Conservation (phyloP, 2,329 filamentous ascomycete genomes). For the Camptophora hylomeconis region DNA sequence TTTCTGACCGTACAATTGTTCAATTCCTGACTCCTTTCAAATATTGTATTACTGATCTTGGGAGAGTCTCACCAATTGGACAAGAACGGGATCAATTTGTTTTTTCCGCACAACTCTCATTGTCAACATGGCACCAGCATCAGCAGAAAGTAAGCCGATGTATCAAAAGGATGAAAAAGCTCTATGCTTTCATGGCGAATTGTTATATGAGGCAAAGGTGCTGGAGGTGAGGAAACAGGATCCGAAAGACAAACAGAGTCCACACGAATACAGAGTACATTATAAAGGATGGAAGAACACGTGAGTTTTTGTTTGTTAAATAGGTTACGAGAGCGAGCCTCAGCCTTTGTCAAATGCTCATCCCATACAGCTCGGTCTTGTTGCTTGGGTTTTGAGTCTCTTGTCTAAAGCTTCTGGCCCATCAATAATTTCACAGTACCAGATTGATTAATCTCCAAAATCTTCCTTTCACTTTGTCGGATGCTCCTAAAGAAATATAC, state of each 20-base stretch:
- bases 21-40: no score
- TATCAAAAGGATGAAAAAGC: constrained; percentile 75
- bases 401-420: no score
- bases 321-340: no score
- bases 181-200: constrained; percentile 91
- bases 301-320: constrained; percentile 31
- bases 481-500: constrained; percentile 1
- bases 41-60: no score
- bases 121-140: constrained; percentile 47
- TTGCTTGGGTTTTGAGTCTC: constrained; percentile 2
- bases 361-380: no score
- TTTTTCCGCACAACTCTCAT: constrained; percentile 11
- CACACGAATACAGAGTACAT: constrained; percentile 82
- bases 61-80: no score
- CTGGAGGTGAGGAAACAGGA: constrained; percentile 59
- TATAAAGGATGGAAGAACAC: constrained; percentile 99
- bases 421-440: no score
- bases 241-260: constrained; percentile 53
- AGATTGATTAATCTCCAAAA: constrained; percentile 1
- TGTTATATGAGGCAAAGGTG: constrained; percentile 95
- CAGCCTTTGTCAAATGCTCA: no score
- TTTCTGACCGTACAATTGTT: no score
- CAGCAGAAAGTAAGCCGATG: constrained; percentile 30
- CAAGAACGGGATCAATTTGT: constrained; percentile 1
- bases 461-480: no score